phyloP scores from a whole-genome alignment of 2,329 filamentous ascomycete genomes.

The Fusarium pininemorale region DNA sequence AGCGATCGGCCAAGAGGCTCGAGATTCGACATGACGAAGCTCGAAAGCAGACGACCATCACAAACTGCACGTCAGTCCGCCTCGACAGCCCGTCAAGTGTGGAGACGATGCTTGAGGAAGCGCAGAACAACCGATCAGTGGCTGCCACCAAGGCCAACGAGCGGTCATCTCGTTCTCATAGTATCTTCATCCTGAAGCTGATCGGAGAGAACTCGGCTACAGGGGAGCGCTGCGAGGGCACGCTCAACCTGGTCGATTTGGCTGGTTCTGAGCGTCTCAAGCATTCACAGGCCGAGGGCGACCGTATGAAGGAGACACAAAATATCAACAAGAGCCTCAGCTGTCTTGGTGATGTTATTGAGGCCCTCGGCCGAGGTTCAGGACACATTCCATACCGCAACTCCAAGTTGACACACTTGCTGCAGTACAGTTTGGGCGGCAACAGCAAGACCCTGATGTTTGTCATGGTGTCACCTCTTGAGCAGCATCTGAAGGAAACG shows the following conservation, averaged over 20 bases:
- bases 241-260: constrained; percentile 93
- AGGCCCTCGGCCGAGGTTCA: constrained; percentile 85
- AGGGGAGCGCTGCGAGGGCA: constrained; percentile 87
- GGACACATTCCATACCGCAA: constrained; percentile 93
- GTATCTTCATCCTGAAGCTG: constrained; percentile 91
- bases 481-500: constrained; percentile 91
- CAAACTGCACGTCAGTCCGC: constrained; percentile 79
- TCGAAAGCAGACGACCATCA: constrained; percentile 82
- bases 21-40: constrained; percentile 88
- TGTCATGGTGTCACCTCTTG: constrained; percentile 94
- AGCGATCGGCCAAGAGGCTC: constrained; percentile 76
- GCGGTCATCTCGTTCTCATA: constrained; percentile 92
- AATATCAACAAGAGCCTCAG: constrained; percentile 97
- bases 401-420: constrained; percentile 93
- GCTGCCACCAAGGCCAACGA: constrained; percentile 98
- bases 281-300: constrained; percentile 85
- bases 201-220: constrained; percentile 76
- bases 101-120: constrained; percentile 80
- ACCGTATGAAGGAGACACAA: constrained; percentile 90
- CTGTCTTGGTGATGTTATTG: constrained; percentile 93
- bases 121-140: constrained; percentile 87
- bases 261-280: constrained; percentile 92
- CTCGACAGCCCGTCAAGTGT: constrained; percentile 84
- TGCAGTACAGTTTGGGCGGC: constrained; percentile 93
- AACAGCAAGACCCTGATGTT: constrained; percentile 99